Percentiles rank a stretch among this genome's conserved stretches.
These are phyloP conservation scores for Tetrahymena elliotti DNA, from an alignment of 73 alveolate genomes.

Conservation along the genomic window DNA sequence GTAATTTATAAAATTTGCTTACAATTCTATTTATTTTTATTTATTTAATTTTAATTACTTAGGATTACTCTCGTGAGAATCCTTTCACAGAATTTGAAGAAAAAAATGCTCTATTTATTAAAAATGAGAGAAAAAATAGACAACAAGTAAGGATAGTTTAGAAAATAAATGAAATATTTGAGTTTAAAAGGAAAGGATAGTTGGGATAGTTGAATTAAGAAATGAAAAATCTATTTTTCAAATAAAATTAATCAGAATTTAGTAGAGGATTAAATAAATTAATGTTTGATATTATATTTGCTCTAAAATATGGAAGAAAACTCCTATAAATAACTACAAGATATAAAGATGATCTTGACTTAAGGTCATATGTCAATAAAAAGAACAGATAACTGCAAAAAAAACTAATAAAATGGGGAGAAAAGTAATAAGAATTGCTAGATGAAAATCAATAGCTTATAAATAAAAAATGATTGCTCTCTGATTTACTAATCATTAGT, in stretches of 20 bases:
- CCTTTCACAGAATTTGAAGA: neutral
- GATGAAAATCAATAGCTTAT: no score
- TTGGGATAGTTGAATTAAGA: neutral
- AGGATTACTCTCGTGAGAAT: neutral
- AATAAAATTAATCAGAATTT: neutral
- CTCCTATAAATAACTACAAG: neutral
- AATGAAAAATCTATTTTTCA: no score
- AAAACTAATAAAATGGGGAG: neutral
- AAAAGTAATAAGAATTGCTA: neutral
- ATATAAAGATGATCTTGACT: neutral
- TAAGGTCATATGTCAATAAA: neutral
- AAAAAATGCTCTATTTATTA: neutral
- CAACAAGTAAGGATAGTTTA: neutral
- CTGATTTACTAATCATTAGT: no score
- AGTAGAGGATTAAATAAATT: neutral
- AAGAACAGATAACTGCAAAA: neutral
- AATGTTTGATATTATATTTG: neutral
- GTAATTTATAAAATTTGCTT: neutral
- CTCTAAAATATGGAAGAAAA: neutral
- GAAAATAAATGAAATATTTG: neutral
- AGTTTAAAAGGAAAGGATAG: neutral
- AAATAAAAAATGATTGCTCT: no score
- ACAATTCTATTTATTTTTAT: neutral
- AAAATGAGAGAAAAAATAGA: neutral
- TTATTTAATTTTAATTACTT: no score